These are phyloP conservation scores for Trichoderma asperelloides DNA, from an alignment of 495 filamentous ascomycete genomes.

Conservation along the genomic window DNA sequence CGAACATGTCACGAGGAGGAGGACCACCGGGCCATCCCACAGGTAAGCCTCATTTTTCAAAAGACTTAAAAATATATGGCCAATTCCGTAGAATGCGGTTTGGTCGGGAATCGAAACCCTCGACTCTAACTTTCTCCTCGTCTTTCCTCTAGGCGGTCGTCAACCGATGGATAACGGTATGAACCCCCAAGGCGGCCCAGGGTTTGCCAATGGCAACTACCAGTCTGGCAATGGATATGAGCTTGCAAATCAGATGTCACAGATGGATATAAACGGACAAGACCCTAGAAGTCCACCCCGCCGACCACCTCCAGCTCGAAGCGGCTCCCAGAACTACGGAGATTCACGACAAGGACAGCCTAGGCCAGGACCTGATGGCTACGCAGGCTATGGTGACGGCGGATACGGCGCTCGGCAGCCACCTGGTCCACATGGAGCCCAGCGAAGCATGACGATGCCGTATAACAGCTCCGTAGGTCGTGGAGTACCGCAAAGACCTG, in stretches of 20 bases:
- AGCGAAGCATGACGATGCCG: constrained; percentile 47
- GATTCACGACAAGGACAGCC: constrained; percentile 31
- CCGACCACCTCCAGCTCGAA: constrained; percentile 22
- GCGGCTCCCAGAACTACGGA: constrained; percentile 27
- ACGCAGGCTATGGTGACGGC: constrained; percentile 23
- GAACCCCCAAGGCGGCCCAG: constrained; percentile 8
- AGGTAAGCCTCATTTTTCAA: neutral
- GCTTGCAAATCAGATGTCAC: constrained; percentile 45
- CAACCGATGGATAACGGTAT: constrained; percentile 4
- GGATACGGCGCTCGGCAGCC: constrained; percentile 24
- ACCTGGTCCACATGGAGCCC: constrained; percentile 29
- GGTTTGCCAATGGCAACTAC: constrained; percentile 2
- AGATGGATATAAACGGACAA: constrained; percentile 47
- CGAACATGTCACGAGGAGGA: neutral
- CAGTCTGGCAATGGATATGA: constrained; percentile 21
- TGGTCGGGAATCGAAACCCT: neutral
- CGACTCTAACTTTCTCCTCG: neutral
- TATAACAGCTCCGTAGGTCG: constrained; percentile 36
- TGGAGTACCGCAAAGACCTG: constrained; percentile 28
- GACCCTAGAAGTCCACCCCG: constrained; percentile 24
- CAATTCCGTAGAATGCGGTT: neutral
- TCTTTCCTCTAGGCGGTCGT: neutral
- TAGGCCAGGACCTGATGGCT: constrained; percentile 23
- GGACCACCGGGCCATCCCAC: neutral
- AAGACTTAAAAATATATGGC: neutral